phyloP scores from a whole-genome alignment of 2,329 filamentous ascomycete genomes.

The Colletotrichum sp. region DNA sequence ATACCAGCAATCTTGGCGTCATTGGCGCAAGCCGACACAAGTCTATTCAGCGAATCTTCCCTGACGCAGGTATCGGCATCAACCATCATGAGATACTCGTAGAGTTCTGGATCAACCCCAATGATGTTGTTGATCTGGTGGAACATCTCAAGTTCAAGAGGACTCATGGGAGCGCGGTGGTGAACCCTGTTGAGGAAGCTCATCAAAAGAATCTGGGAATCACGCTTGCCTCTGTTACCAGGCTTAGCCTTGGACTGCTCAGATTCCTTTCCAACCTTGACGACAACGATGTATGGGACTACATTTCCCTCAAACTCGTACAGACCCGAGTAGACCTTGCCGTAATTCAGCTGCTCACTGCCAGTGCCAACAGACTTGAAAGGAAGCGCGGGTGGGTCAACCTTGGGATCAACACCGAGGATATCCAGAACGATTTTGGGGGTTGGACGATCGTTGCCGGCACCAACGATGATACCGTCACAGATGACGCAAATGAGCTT shows the following conservation, averaged over 20 bases:
- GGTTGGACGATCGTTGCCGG: slow-evolving; percentile 94
- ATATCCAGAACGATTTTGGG: slow-evolving; percentile 98
- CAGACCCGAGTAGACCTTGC: slow-evolving; percentile 96
- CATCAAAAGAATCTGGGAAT: slow-evolving; percentile 95
- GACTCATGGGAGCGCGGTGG: slow-evolving; percentile 91
- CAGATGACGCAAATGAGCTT: slow-evolving; percentile 97
- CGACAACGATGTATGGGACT: slow-evolving; percentile 92
- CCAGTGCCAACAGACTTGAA: slow-evolving; percentile 93
- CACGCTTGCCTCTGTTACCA: slow-evolving; percentile 97
- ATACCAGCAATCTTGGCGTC: slow-evolving; percentile 97
- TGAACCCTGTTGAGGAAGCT: slow-evolving; percentile 98
- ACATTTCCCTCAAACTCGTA: slow-evolving; percentile 99
- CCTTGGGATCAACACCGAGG: slow-evolving; percentile 93
- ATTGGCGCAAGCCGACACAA: slow-evolving; percentile 91
- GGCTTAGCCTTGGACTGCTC: slow-evolving; percentile 91
- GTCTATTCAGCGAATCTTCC: slow-evolving; percentile 89
- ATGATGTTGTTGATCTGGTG: slow-evolving; percentile 99
- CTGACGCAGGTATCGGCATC: slow-evolving; percentile 95
- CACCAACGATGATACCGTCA: slow-evolving; percentile 95
- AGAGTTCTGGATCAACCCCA: slow-evolving; percentile 94
- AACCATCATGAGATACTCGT: slow-evolving; percentile 97
- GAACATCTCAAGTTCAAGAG: slow-evolving; percentile 96
- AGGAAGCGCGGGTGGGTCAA: slow-evolving; percentile 90
- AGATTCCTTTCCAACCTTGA: slow-evolving; percentile 97
- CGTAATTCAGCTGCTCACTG: slow-evolving; percentile 94